Evolutionary conservation across 1,284 basidiomycete genomes (phyloP).

Genomic region (Ganoderma leucocontextum): DNA sequence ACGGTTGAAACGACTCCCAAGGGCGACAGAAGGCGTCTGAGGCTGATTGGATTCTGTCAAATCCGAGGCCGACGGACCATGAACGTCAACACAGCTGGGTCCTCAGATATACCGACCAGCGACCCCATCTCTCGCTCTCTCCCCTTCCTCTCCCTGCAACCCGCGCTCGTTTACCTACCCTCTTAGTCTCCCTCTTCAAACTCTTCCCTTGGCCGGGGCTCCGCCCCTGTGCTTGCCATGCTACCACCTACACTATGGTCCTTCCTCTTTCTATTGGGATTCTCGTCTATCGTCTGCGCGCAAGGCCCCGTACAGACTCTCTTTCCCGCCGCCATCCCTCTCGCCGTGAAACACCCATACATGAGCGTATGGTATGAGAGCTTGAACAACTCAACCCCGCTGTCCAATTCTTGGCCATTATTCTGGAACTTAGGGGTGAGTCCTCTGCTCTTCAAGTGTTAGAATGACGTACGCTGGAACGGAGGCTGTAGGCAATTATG

Average conservation of each 20-base stretch:
- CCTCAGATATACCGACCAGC: neutral
- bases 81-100: neutral
- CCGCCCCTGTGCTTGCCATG: slow-evolving; percentile 15
- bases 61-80: neutral
- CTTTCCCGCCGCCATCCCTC: slow-evolving; percentile 26
- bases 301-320: slow-evolving; percentile 24
- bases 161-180: neutral
- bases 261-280: slow-evolving; percentile 17
- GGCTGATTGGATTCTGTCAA: slow-evolving; percentile 5
- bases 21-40: neutral
- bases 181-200: slow-evolving; percentile 24
- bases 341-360: slow-evolving; percentile 28
- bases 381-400: neutral
- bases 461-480: neutral
- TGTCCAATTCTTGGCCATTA: slow-evolving; percentile 19
- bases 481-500: slow-evolving; percentile 4
- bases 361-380: slow-evolving; percentile 24
- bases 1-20: neutral
- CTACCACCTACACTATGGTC: slow-evolving; percentile 18
- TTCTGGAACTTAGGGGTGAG: slow-evolving; percentile 22
- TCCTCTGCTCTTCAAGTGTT: neutral
- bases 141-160: neutral
- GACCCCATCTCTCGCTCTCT: neutral
- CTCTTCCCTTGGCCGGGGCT: slow-evolving; percentile 13
- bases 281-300: slow-evolving; percentile 19